Conservation (phyloP, 164 flowering plant genomes). For the Aristolochia californica region DNA sequence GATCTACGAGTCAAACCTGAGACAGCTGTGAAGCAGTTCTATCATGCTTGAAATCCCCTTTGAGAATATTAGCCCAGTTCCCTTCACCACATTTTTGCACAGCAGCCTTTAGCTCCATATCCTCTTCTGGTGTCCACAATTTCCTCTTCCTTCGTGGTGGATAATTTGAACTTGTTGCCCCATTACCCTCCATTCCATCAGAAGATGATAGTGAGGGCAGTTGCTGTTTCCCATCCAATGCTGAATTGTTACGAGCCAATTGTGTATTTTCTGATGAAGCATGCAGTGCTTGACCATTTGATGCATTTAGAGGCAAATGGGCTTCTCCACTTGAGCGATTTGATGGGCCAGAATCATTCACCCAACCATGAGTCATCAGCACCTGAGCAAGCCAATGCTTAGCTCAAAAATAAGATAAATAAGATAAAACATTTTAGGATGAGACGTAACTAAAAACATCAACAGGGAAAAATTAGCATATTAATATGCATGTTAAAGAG, state of each 20-base stretch:
- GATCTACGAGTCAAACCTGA: slow-evolving; percentile 40
- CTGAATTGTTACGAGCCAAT: slow-evolving; percentile 38
- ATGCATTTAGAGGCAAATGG: slow-evolving; percentile 60
- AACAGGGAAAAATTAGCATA: no score
- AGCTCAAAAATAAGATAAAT: background rate
- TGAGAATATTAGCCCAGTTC: slow-evolving; percentile 76
- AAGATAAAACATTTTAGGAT: no score
- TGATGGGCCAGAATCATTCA: slow-evolving; percentile 29
- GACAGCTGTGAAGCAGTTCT: slow-evolving; percentile 79
- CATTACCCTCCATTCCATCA: slow-evolving; percentile 42
- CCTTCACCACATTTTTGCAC: slow-evolving; percentile 81
- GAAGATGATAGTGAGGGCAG: slow-evolving; percentile 21
- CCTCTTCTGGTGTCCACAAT: slow-evolving; percentile 69
- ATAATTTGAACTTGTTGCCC: slow-evolving; percentile 17
- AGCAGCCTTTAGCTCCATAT: slow-evolving; percentile 65
- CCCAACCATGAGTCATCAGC: slow-evolving; percentile 50
- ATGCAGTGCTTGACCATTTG: slow-evolving; percentile 28
- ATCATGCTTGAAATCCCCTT: slow-evolving; percentile 63
- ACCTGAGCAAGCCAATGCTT: slow-evolving; percentile 35
- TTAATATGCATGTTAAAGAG: no score
- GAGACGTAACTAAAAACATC: no score
- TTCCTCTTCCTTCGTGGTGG: slow-evolving; percentile 56
- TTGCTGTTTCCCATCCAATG: slow-evolving; percentile 47
- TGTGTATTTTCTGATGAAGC: slow-evolving; percentile 26
- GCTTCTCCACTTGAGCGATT: slow-evolving; percentile 49